phyloP scores from a whole-genome alignment of 441 rosid species.

The Manihot esculenta region DNA sequence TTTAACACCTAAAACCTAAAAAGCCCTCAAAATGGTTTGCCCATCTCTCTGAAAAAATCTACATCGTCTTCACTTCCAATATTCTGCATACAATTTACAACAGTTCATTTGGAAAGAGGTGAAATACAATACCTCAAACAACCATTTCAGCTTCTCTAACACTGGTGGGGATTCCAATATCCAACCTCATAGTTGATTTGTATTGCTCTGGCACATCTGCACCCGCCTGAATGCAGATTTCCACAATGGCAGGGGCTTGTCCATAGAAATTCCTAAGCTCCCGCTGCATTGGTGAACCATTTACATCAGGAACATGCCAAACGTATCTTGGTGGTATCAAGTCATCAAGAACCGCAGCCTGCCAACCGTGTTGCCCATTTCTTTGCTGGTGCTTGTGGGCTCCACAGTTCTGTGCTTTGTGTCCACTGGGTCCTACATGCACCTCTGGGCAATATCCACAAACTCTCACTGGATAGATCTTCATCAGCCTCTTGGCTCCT shows the following conservation, averaged over 20 bases:
- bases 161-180: conserved; percentile 73
- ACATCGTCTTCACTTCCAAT: conserved; percentile 3
- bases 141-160: conserved; percentile 90
- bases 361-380: conserved; percentile 98
- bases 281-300: conserved; percentile 56
- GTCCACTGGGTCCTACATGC: conserved; percentile 83
- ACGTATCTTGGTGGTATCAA: conserved; percentile 90
- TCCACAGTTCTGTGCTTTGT: conserved; percentile 94
- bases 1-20: too few species aligned
- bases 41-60: background rate
- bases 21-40: too few species aligned
- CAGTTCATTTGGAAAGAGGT: background rate
- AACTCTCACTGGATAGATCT: conserved; percentile 76
- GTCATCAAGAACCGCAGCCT: conserved; percentile 77
- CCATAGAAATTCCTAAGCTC: conserved; percentile 80
- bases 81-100: conserved; percentile 1
- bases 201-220: conserved; percentile 68
- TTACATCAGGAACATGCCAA: conserved; percentile 85
- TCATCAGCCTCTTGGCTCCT: conserved; percentile 84
- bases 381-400: conserved; percentile 94
- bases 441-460: conserved; percentile 96
- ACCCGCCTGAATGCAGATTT: conserved; percentile 87
- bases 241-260: conserved; percentile 88
- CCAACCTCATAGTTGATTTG: conserved; percentile 90
- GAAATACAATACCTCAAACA: conserved; percentile 44